Evolutionary conservation across 768 basidiomycete genomes (phyloP), one percentile per base, ranked within the genome.

Genomic region (Naganishia vaughanmartiniae): DNA sequence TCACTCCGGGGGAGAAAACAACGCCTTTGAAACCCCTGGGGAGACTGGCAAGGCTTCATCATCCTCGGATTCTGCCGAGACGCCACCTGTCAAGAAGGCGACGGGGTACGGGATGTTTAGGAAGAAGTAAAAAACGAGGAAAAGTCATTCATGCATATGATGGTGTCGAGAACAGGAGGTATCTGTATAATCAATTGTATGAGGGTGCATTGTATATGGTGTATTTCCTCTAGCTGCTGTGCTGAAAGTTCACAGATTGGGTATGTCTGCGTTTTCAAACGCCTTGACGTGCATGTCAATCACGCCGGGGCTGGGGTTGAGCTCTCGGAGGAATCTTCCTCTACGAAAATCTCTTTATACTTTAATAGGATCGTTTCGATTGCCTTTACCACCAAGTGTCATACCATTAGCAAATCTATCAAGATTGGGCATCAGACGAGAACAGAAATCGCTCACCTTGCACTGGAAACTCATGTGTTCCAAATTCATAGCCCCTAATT

Each of bases 331-430:
- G 70, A 70, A 58, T 78, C 79, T 54, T 80, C 94, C 75, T 95
- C 94, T 73, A 97, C 90, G 82, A 98, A 98, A 77, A 98, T 98
- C 84, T 96, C 94, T 69, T 87, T 87, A 82, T 93, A 98, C 79
- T 94, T 93, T 76, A 89, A 88, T 74, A 98, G 84, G 76, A 98
- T 95, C 6, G 93, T 97, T 82, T 97, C 94, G 74, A 98, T 87
- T 34, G 93, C 93, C 92, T 95, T 76, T 56, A 26, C 15, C 14
- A 14, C n/a, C n/a, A 51, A 51, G 24, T 4, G n/a, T 2, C 4
- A 55, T 65, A 51, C 66, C 42, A 28, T 28, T 19, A 73, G 54
- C 45, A 42, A 56, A 53, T 69, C 39, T 51, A 48, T 76, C 42
- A 82, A 69, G 65, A n/a, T 31, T 42, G 56, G 12, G 26, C 4